These are phyloP conservation scores for Teunomyces atbi DNA, from an alignment of 805 yeast genomes.

Conservation along the genomic window DNA sequence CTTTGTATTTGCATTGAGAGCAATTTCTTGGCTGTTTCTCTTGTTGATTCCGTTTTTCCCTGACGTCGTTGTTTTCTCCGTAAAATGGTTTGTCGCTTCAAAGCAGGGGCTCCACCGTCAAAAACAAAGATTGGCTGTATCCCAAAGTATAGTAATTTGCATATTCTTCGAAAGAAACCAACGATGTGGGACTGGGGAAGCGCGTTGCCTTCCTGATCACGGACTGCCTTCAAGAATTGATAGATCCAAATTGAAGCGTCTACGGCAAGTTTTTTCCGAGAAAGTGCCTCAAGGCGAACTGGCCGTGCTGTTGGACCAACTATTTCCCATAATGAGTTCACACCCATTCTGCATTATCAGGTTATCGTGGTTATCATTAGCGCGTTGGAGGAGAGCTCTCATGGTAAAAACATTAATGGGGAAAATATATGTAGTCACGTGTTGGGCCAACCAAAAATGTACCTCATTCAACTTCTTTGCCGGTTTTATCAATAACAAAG, in stretches of 20 bases:
- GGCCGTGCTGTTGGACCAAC: constrained; percentile 89
- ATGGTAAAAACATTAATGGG: neutral
- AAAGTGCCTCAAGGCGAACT: constrained; percentile 79
- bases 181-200: constrained; percentile 80
- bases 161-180: constrained; percentile 93
- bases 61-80: constrained; percentile 71
- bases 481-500: too few species aligned
- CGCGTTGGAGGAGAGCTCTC: neutral
- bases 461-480: too few species aligned
- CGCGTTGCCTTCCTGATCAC: constrained; percentile 80
- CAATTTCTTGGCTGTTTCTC: constrained; percentile 74
- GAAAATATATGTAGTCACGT: neutral
- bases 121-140: constrained; percentile 87
- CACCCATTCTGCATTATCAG: constrained; percentile 68
- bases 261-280: constrained; percentile 79
- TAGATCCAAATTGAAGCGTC: constrained; percentile 99
- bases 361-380: neutral
- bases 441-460: neutral
- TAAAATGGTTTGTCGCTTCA: constrained; percentile 76
- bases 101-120: constrained; percentile 90
- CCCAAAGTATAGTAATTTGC: constrained; percentile 85
- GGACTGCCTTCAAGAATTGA: constrained; percentile 91
- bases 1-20: constrained; percentile 77
- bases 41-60: constrained; percentile 68
- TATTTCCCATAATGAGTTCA: constrained; percentile 89